Evolutionary conservation across 192 early-diverging fungal genomes (phyloP), one percentile per base, ranked within the genome.

Genomic region (Dissophora globulifera): DNA sequence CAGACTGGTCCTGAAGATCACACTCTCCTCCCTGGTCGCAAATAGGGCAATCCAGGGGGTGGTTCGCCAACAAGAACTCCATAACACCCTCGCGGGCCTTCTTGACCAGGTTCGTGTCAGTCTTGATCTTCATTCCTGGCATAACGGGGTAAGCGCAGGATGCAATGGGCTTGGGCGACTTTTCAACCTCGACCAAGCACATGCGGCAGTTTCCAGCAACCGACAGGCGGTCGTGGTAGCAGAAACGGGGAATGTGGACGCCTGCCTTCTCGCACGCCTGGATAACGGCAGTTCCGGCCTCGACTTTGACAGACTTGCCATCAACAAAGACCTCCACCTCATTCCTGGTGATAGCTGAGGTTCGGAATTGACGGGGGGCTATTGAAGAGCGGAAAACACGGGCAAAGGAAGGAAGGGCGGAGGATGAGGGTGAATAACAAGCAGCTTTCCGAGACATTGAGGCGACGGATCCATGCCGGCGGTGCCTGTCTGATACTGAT

Each of bases 11-110:
- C 83, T 99, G 97, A 53, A 99, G 83, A 83, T 99, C 97, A 78
- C 97, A 99, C 83, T 99, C 97, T 49, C 96, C 97, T 81, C 97
- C 97, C 79, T 99, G 97, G 80, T 99, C 97, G 76, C 97, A 99
- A 67, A 99, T 93, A 42, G 97, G 97, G 79, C 94, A 99, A 80
- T 99, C 97, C 46, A 99, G 85, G 51, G 97, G 97, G 81, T 99
- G 97, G 86, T 98, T 98, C 32, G 95, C 93, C 47, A 99, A 85
- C 59, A 98, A 82, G 62, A 98, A 99, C 81, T 93, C 93, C 93
- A 93, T 93, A 10, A 94, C 93, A 61, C 93, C 92, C 81, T 94
- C 93, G 53, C 97, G 93, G 20, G 96, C 96, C 86, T 99, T 96
- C 81, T 98, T 93, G 59, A 99, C 96, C 59, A 95, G 74, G 31